Conservation (phyloP, 345 rosid genomes). For the Firmiana major region DNA sequence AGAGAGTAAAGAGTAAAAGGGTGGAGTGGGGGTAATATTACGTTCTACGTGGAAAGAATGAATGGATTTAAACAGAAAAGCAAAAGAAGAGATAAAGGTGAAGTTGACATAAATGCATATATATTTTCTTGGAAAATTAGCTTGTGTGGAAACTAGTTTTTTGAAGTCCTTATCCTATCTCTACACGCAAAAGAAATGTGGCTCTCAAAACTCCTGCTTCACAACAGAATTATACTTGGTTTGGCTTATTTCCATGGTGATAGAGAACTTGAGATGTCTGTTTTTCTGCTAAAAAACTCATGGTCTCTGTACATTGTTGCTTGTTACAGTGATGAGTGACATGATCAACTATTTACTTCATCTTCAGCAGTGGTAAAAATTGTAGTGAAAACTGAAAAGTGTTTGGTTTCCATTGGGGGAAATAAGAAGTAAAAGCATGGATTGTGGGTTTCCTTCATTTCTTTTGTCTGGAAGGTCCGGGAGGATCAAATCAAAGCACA, state of each 20-base stretch:
- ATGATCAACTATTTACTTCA: neutral
- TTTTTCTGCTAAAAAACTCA: neutral
- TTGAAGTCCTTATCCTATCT: conserved; percentile 48
- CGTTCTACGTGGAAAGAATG: conserved; percentile 2
- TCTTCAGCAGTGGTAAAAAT: too few relatives aligned
- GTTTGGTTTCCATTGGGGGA: too few relatives aligned
- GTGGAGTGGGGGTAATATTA: neutral
- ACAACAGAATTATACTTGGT: too few relatives aligned
- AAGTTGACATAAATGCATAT: conserved; percentile 35
- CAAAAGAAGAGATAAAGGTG: conserved; percentile 30
- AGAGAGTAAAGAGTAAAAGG: neutral
- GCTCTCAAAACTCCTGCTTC: conserved; percentile 22
- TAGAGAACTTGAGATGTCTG: neutral
- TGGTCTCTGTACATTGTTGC: too few relatives aligned
- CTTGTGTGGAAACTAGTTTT: conserved; percentile 42
- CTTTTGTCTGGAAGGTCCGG: neutral
- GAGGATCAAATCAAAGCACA: neutral
- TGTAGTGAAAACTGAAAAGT: too few relatives aligned
- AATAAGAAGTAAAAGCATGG: too few relatives aligned
- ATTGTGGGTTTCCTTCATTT: too few relatives aligned
- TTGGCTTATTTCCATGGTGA: neutral
- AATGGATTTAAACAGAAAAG: conserved; percentile 12
- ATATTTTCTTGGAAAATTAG: conserved; percentile 3
- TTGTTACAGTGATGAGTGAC: neutral
- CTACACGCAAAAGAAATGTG: conserved; percentile 25